Conservation (phyloP, 441 rosid species). For the Jatropha multifida region DNA sequence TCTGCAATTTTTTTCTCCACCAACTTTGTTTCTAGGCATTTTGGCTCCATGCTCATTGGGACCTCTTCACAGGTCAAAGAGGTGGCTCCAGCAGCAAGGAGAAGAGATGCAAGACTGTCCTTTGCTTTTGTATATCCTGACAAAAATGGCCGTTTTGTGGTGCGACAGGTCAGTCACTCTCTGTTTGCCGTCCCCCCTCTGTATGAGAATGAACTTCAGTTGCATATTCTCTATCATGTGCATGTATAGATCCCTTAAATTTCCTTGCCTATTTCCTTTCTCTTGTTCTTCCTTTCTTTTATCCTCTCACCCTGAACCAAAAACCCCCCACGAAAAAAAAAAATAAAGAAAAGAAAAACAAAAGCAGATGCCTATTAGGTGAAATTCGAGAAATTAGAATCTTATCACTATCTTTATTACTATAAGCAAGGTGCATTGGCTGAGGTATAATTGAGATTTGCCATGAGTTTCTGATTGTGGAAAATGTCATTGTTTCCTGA, state of each 20-base stretch:
- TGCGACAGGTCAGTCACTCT: slow-evolving; percentile 58
- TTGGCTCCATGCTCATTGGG: slow-evolving; percentile 6
- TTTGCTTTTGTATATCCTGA: slow-evolving; percentile 96
- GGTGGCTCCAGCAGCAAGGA: slow-evolving; percentile 88
- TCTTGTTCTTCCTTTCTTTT: neutral
- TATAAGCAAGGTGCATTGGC: neutral
- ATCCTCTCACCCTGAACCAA: neutral
- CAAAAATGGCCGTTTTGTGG: slow-evolving; percentile 70
- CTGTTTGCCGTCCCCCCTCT: neutral
- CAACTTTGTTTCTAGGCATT: neutral
- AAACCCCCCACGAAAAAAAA: neutral
- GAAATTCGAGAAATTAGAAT: neutral
- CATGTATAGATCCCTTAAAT: neutral
- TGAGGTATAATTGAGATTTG: neutral
- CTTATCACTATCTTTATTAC: neutral
- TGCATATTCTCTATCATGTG: neutral
- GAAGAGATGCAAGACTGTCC: slow-evolving; percentile 82
- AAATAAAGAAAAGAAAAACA: neutral
- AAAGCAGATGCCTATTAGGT: neutral
- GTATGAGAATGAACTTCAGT: neutral
- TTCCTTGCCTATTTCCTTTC: neutral
- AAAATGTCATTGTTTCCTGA: slow-evolving; percentile 17
- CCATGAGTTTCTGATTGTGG: neutral
- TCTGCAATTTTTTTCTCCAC: neutral
- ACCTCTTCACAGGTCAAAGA: slow-evolving; percentile 66